These are phyloP conservation scores for Lachnellula arida DNA, from an alignment of 2,329 filamentous ascomycete species.

Conservation along the genomic window DNA sequence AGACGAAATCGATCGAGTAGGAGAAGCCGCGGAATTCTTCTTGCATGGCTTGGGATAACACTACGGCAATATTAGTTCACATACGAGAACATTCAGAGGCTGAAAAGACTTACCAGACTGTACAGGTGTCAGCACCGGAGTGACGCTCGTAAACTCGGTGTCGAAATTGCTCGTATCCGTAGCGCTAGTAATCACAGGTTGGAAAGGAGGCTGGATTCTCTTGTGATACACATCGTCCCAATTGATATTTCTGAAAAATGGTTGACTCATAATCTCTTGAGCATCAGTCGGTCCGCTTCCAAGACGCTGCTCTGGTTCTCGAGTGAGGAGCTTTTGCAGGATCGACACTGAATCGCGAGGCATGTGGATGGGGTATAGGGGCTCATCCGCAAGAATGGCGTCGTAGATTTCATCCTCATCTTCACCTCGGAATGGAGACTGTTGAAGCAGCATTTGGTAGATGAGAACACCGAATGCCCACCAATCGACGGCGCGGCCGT, in stretches of 20 bases:
- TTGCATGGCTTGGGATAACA: conserved; percentile 97
- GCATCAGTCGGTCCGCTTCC: conserved; percentile 95
- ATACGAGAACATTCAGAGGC: neutral
- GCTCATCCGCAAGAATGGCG: conserved; percentile 94
- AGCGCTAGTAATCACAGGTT: conserved; percentile 82
- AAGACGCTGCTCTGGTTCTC: conserved; percentile 87
- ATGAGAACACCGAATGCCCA: conserved; percentile 99
- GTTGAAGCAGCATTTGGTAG: conserved; percentile 98
- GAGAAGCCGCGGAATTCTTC: conserved; percentile 99
- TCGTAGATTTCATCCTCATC: conserved; percentile 99
- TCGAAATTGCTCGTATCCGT: conserved; percentile 99
- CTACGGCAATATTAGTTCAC: conserved; percentile 41
- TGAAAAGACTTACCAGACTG: conserved; percentile 75
- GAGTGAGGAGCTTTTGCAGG: conserved; percentile 91
- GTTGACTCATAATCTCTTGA: conserved; percentile 97
- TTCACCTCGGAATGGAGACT: conserved; percentile 97
- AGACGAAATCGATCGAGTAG: conserved; percentile 49
- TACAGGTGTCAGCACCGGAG: conserved; percentile 92
- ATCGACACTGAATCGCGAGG: conserved; percentile 96
- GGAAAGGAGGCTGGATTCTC: conserved; percentile 80
- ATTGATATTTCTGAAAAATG: conserved; percentile 96
- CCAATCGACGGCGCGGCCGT: conserved; percentile 96
- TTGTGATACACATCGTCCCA: conserved; percentile 99
- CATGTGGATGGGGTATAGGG: conserved; percentile 98
- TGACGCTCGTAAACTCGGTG: conserved; percentile 96